These are phyloP conservation scores for Trichoderma asperelloides DNA, from an alignment of 495 filamentous ascomycete genomes.

Conservation along the genomic window DNA sequence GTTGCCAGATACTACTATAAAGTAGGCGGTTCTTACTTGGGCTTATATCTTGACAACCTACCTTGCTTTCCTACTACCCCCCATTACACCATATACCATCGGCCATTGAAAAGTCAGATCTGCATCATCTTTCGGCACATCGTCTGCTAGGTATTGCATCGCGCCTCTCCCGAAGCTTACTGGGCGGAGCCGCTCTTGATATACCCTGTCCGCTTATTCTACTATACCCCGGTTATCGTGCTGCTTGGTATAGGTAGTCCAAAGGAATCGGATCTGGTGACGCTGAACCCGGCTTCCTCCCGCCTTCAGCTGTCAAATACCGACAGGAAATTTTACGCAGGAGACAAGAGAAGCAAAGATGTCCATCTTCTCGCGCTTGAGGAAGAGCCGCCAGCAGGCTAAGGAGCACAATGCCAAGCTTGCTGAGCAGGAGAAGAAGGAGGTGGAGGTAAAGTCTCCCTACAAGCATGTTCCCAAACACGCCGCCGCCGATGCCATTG, in stretches of 20 bases:
- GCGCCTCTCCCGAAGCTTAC: not conserved
- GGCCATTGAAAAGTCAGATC: not conserved
- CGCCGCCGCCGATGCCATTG: constrained; percentile 46
- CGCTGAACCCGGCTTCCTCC: not conserved
- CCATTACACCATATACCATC: not conserved
- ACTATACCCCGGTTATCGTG: not conserved
- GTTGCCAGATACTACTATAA: not conserved
- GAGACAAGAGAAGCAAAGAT: constrained; percentile 20
- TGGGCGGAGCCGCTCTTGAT: not conserved
- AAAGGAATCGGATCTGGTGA: not conserved
- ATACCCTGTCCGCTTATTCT: not conserved
- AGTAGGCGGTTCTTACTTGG: not conserved
- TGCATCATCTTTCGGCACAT: not conserved
- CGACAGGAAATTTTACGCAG: not conserved
- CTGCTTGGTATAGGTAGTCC: not conserved
- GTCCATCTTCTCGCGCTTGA: constrained; percentile 46
- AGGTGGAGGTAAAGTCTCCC: constrained; percentile 26
- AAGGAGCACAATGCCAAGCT: constrained; percentile 40
- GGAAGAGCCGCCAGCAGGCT: constrained; percentile 36
- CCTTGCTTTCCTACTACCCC: not conserved
- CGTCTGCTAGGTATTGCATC: not conserved
- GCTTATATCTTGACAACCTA: not conserved
- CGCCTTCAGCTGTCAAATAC: not conserved
- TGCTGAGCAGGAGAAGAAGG: constrained; percentile 31
- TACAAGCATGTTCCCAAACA: constrained; percentile 51